Evolutionary conservation across 176 grass and related monocot species (phyloP).

Genomic region (Miscanthus lutarioriparius): DNA sequence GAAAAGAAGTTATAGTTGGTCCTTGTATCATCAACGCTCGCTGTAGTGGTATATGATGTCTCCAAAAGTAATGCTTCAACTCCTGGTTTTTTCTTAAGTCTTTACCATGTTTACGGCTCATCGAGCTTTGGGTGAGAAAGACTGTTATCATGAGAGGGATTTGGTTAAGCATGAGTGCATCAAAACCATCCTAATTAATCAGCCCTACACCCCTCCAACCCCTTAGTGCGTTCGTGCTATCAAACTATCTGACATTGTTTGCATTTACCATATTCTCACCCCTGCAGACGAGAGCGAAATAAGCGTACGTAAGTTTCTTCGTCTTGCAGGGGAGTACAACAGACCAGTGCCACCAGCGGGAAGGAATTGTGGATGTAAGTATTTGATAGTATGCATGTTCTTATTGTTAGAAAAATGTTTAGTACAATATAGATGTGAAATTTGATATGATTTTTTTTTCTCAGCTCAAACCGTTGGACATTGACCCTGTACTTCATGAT

Average conservation of each 20-base stretch:
- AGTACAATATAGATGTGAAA: no score
- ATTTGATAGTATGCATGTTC: no score
- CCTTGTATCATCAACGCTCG: not conserved
- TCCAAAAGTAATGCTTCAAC: not conserved
- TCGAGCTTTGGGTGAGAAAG: not conserved
- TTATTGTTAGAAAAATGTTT: no score
- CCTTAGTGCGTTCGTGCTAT: not conserved
- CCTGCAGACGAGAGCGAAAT: not conserved
- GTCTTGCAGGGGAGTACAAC: not conserved
- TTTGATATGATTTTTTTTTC: no score
- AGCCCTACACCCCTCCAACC: not conserved
- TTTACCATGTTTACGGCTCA: not conserved
- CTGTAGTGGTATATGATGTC: not conserved
- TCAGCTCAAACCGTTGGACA: no score
- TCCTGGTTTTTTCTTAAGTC: not conserved
- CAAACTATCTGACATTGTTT: not conserved
- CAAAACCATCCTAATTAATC: not conserved
- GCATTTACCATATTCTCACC: not conserved
- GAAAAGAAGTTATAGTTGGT: not conserved
- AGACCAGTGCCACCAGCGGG: not conserved
- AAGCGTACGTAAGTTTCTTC: not conserved
- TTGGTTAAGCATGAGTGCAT: not conserved
- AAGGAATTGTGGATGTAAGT: not conserved
- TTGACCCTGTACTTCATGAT: no score
- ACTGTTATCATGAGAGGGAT: not conserved